Evolutionary conservation across 2,329 filamentous ascomycete species (phyloP), one percentile per base, ranked within the genome.

Genomic region (Ascochyta fabae): DNA sequence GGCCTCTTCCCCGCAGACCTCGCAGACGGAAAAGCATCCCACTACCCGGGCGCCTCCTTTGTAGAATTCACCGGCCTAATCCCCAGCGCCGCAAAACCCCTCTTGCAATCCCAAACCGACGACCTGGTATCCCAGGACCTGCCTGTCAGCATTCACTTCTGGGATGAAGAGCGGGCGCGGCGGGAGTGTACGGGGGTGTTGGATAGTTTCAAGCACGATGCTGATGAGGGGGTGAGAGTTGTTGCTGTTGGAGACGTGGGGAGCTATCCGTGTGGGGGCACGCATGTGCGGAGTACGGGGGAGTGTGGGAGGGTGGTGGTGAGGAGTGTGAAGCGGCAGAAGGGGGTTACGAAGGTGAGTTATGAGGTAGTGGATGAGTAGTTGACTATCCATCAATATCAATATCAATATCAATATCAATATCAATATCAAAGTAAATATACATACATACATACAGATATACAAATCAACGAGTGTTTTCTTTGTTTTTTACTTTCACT

Each of bases 211-310:
- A 57, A 78, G 8, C 74, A 57, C 22, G 66, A 62, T n/a, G 70
- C 66, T 16, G 16, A 16, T 16, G 16, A 16, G 16, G 65, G 66
- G 3, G 65, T 88, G 29, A 79, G 89, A 8, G 86, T 91, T 0
- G 88, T 91, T 23, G 83, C 85, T 55, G 89, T 92, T 56, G 83
- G 85, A 0, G 88, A 88, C 0, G 83, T 84, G 0, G 89, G 88
- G 62, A 83, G 83, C 24, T 91, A 92, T 77, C 88, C 89, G 1
- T 92, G 89, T 71, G 89, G 89, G 7, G 89, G 89, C 0, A 92
- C 89, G 24, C 89, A 92, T 77, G 88, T 91, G 3, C 78, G 82
- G 27, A 81, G 76, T 16, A 88, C 86, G 19, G 79, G 82, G 53
- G 62, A 81, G 56, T 86, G 83, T 65, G 86, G 87, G 0, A 81